Evolutionary conservation across 2,329 filamentous ascomycete genomes (phyloP).

Genomic region (Ustulina deusta): DNA sequence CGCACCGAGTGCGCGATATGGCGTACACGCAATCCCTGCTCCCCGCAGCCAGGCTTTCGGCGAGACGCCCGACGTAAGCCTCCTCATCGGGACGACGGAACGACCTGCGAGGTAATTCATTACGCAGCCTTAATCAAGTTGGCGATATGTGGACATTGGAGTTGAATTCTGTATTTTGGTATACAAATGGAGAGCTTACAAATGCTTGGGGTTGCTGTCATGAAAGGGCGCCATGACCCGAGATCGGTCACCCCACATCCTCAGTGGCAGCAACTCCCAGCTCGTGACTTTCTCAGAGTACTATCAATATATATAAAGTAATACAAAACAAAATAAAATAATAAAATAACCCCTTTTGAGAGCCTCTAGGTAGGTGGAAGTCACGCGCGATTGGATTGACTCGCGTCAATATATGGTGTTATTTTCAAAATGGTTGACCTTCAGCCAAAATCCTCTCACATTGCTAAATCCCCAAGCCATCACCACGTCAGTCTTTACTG

Average conservation of each 20-base stretch:
- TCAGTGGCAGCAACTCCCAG: slow-evolving; percentile 1
- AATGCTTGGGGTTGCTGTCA: neutral
- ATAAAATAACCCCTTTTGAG: too few relatives aligned
- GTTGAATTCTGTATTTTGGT: neutral
- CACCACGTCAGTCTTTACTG: neutral
- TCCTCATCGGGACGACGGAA: slow-evolving; percentile 9
- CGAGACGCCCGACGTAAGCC: slow-evolving; percentile 16
- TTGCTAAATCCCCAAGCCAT: neutral
- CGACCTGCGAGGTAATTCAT: slow-evolving; percentile 11
- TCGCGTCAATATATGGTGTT: neutral
- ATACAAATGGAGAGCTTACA: neutral
- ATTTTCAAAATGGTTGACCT: neutral
- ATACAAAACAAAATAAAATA: too few relatives aligned
- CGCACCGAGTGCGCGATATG: slow-evolving; percentile 30
- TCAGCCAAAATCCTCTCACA: neutral
- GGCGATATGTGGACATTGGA: neutral
- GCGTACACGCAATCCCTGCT: neutral
- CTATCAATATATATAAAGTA: too few relatives aligned
- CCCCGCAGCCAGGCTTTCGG: slow-evolving; percentile 18
- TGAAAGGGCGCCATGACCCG: slow-evolving; percentile 1
- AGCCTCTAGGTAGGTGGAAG: too few relatives aligned
- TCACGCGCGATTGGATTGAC: too few relatives aligned
- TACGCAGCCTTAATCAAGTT: neutral
- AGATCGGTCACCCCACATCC: slow-evolving; percentile 27
- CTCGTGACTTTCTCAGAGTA: neutral